Evolutionary conservation across 352 stramenopile species (phyloP).

Genomic region (Globisporangium carolinianum): DNA sequence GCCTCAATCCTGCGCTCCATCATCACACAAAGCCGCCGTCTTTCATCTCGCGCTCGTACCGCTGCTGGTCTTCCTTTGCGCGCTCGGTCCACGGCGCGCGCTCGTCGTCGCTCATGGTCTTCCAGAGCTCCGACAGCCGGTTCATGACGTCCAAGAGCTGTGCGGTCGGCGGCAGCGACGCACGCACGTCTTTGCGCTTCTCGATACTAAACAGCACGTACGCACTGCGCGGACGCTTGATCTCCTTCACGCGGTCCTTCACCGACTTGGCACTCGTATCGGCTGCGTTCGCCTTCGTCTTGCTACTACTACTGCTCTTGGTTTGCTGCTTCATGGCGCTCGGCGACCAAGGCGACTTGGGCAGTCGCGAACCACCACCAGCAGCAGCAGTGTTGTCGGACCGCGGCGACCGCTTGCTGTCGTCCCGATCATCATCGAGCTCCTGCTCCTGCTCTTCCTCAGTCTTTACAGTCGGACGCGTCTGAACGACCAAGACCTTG

Average conservation of each 20-base stretch:
- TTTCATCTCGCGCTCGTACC: conserved; percentile 74
- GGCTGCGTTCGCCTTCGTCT: too few species aligned
- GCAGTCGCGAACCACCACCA: conserved; percentile 19
- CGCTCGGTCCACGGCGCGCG: conserved; percentile 54
- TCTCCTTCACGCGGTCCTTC: conserved; percentile 1
- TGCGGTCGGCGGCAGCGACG: conserved; percentile 26
- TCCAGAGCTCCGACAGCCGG: conserved; percentile 47
- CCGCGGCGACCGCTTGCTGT: conserved; percentile 3
- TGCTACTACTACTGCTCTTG: neutral
- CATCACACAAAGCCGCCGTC: conserved; percentile 12
- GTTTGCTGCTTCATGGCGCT: conserved; percentile 58
- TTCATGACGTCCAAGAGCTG: conserved; percentile 61
- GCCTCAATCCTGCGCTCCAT: too few species aligned
- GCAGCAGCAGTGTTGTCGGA: too few species aligned
- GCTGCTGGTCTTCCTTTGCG: conserved; percentile 45
- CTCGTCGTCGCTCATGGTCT: conserved; percentile 43
- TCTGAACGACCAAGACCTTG: too few species aligned
- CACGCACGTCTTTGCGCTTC: conserved; percentile 47
- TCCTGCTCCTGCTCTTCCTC: conserved; percentile 13
- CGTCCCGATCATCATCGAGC: neutral
- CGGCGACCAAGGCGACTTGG: conserved; percentile 57
- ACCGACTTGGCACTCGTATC: too few species aligned
- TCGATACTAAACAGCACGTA: conserved; percentile 70
- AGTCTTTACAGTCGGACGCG: conserved; percentile 12
- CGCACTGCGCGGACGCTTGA: conserved; percentile 47